phyloP scores from a whole-genome alignment of 1,284 basidiomycete genomes.

The Puccinia coronata region DNA sequence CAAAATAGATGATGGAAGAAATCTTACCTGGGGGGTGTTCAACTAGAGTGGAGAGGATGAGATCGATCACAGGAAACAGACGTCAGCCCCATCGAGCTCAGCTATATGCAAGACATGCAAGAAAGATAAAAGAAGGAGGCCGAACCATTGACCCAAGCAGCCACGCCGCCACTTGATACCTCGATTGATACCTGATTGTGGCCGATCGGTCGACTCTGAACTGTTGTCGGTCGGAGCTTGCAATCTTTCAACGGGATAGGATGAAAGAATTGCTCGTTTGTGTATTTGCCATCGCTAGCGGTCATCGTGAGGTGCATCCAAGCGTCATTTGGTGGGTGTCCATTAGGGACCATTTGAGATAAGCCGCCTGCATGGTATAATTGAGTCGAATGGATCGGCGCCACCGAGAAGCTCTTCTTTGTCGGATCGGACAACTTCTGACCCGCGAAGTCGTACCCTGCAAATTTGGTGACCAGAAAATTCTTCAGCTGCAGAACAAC shows the following conservation, averaged over 20 bases:
- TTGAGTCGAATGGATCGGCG: slow-evolving; percentile 64
- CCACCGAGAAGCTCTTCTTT: slow-evolving; percentile 61
- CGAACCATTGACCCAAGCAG: slow-evolving; percentile 60
- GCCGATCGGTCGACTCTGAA: slow-evolving; percentile 59
- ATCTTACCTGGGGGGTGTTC: slow-evolving; percentile 47
- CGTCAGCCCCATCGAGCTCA: background rate
- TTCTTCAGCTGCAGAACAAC: background rate
- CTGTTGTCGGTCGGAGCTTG: slow-evolving; percentile 63
- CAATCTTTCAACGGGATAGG: slow-evolving; percentile 63
- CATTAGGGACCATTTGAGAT: slow-evolving; percentile 57
- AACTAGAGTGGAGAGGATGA: too few relatives aligned
- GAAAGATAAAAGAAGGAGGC: background rate
- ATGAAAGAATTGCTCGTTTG: slow-evolving; percentile 67
- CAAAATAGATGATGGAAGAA: too few relatives aligned
- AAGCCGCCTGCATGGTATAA: slow-evolving; percentile 58
- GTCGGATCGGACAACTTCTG: slow-evolving; percentile 60
- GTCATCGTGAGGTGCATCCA: slow-evolving; percentile 65
- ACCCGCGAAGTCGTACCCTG: slow-evolving; percentile 65
- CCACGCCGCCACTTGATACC: slow-evolving; percentile 65
- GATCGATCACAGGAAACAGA: background rate
- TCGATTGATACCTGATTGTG: slow-evolving; percentile 62
- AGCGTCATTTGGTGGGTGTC: slow-evolving; percentile 61
- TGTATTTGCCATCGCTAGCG: slow-evolving; percentile 61
- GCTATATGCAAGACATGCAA: background rate
- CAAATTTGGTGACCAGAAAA: background rate